Base-by-base conservation (phyloP, 1,284 basidiomycete species). In the Ceratobasidium sp. region DNA sequence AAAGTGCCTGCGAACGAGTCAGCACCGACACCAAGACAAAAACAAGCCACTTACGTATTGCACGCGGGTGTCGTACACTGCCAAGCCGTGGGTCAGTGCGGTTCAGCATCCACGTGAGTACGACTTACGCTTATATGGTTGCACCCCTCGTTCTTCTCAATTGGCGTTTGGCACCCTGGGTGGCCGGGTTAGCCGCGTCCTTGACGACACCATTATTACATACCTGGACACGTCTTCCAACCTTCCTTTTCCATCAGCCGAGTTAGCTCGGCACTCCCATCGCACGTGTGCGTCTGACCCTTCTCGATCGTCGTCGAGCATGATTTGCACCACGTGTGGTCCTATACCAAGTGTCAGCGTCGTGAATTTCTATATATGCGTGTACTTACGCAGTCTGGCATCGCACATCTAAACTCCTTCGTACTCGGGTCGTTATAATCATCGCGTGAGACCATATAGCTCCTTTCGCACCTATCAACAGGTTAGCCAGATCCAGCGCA, bases 71-170 rank as follows among this genome's bases (percentile, higher is more conserved):
- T 67, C 32, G 57, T 55, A 32, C 74, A 75, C 74, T 75, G 43
- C 13, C 11, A 43, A 30, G 14, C 13, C 35, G 61, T 18, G 32
- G 23, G 30, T 49, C 32, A 44, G 30, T 44, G 2, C 38, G 7
- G 23, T 1, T 18, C 44, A 26, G 13, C 4, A 23, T 43, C 5
- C 7, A 32, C 6, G 38, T 28, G 52, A n/a, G 44, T 16, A 30
- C 16, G n/a, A 64, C 74, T 63, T 35, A 75, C 74, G 13, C 55
- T 74, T 30, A 75, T 75, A 55, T 75, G 74, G 23, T 75, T 74
- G 61, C 74, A 75, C 6, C 74, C 74, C 14, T 72, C 52, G 21
- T 32, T 74, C 50, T 66, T 66, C 18, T 72, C 73, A 11, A 69
- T 72, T 9, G 74, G 73, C 16, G 73, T 72, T 43, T 73, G 38